phyloP scores from a whole-genome alignment of 805 yeast species.

The Nakazawaea ernobii region DNA sequence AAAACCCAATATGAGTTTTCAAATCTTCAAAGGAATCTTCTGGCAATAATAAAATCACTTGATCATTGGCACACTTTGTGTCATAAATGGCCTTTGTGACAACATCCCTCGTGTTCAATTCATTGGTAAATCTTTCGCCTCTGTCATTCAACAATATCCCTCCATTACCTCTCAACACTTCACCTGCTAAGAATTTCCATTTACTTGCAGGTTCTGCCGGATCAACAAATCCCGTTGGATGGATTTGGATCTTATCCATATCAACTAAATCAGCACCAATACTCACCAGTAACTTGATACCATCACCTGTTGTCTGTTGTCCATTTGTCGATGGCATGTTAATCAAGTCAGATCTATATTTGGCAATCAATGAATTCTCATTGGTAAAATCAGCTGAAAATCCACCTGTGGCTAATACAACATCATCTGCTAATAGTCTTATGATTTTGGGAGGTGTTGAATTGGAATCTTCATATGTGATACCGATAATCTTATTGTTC shows the following conservation, averaged over 20 bases:
- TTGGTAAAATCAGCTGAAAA: conserved; percentile 38
- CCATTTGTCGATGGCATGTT: conserved; percentile 53
- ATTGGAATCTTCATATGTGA: conserved; percentile 30
- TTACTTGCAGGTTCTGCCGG: conserved; percentile 31
- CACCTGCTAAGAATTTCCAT: conserved; percentile 57
- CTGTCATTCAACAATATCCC: conserved; percentile 43
- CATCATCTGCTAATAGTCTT: conserved; percentile 23
- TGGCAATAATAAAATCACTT: conserved; percentile 32
- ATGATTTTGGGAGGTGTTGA: conserved; percentile 14
- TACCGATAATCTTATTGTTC: conserved; percentile 30
- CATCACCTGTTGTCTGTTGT: conserved; percentile 52
- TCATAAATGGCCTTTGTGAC: conserved; percentile 39
- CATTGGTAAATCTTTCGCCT: conserved; percentile 49
- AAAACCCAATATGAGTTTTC: conserved; percentile 46
- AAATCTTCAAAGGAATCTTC: conserved; percentile 39
- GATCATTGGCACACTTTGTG: conserved; percentile 18
- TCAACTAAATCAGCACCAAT: conserved; percentile 45
- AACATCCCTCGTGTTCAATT: conserved; percentile 45
- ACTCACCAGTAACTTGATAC: conserved; percentile 42
- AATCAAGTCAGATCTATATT: conserved; percentile 41
- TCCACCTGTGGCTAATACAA: conserved; percentile 58
- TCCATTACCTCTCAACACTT: conserved; percentile 54
- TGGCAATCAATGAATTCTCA: conserved; percentile 28
- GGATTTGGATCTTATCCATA: conserved; percentile 56
- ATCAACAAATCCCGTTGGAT: conserved; percentile 58